Evolutionary conservation across 768 basidiomycete species (phyloP).

Genomic region (Serendipita sp.): DNA sequence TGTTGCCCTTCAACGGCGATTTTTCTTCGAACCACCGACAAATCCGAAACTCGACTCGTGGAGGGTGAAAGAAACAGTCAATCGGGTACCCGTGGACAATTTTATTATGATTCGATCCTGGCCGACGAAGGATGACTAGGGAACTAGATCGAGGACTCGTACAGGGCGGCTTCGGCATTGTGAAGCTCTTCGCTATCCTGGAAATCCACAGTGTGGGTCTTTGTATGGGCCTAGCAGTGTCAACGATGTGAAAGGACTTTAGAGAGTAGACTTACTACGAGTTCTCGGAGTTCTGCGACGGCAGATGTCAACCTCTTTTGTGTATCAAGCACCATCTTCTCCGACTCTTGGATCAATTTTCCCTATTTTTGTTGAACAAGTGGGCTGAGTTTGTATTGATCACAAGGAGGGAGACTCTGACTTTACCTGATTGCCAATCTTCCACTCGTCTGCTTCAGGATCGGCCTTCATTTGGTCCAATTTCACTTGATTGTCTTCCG

Average conservation of each 20-base stretch:
- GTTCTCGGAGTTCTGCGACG: slow-evolving; percentile 41
- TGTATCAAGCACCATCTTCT: slow-evolving; percentile 65
- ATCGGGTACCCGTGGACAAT: background rate
- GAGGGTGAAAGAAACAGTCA: slow-evolving; percentile 1
- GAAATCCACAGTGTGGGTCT: slow-evolving; percentile 16
- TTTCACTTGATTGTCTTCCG: slow-evolving; percentile 36
- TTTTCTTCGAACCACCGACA: background rate
- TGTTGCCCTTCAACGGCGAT: background rate
- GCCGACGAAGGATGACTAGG: background rate
- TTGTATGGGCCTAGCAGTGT: slow-evolving; percentile 16
- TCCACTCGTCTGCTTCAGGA: slow-evolving; percentile 51
- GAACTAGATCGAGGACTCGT: slow-evolving; percentile 32
- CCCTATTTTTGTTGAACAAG: slow-evolving; percentile 23
- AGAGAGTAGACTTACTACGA: slow-evolving; percentile 41
- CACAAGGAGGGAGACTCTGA: slow-evolving; percentile 10
- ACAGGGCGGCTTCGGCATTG: slow-evolving; percentile 42
- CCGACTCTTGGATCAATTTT: slow-evolving; percentile 56
- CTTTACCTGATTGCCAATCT: slow-evolving; percentile 41
- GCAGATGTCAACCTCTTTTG: slow-evolving; percentile 42
- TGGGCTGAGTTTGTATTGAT: background rate
- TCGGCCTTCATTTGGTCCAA: slow-evolving; percentile 45
- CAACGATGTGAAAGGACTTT: slow-evolving; percentile 8
- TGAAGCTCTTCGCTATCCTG: slow-evolving; percentile 25
- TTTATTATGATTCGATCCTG: background rate
- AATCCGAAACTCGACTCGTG: background rate